These are phyloP conservation scores for Westerdykella ornata DNA, from an alignment of 2,329 filamentous ascomycete species.

Conservation along the genomic window DNA sequence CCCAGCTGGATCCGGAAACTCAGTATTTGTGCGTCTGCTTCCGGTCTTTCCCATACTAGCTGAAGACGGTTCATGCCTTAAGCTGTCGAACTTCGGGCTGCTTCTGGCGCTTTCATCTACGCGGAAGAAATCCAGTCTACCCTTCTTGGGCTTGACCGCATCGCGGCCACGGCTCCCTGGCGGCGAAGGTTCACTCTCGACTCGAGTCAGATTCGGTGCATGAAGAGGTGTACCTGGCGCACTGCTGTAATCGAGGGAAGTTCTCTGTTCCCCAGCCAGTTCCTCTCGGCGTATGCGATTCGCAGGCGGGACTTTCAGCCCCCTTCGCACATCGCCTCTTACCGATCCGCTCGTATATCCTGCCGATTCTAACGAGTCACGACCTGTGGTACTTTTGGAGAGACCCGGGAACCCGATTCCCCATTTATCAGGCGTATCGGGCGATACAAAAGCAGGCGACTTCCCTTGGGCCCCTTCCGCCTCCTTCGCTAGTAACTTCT, in stretches of 20 bases:
- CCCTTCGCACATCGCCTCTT: constrained; percentile 12
- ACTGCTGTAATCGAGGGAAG: constrained; percentile 32
- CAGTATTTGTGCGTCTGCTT: constrained; percentile 26
- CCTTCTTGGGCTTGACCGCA: constrained; percentile 31
- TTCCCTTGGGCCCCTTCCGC: constrained; percentile 31
- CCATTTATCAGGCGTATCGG: constrained; percentile 40
- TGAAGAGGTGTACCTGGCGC: constrained; percentile 35
- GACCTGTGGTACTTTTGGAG: constrained; percentile 9
- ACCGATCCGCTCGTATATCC: constrained; percentile 15
- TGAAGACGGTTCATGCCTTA: constrained; percentile 11
- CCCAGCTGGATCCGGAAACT: constrained; percentile 25
- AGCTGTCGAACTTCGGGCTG: constrained; percentile 11
- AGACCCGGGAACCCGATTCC: constrained; percentile 22
- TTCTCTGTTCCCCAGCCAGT: not conserved
- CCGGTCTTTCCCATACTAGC: constrained; percentile 20
- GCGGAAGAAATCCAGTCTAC: constrained; percentile 39
- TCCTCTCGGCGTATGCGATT: constrained; percentile 1
- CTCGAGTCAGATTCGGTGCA: constrained; percentile 25
- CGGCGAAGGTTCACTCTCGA: constrained; percentile 34
- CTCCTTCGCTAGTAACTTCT: constrained; percentile 40
- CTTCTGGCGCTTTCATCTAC: constrained; percentile 34
- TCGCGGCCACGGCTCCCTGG: constrained; percentile 30
- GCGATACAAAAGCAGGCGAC: constrained; percentile 37
- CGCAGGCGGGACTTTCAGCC: constrained; percentile 18
- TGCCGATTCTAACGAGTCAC: constrained; percentile 22